Evolutionary conservation across 1,139 yeast species (phyloP), one percentile per base, ranked within the genome.

Genomic region (Blastobotrys indianensis): DNA sequence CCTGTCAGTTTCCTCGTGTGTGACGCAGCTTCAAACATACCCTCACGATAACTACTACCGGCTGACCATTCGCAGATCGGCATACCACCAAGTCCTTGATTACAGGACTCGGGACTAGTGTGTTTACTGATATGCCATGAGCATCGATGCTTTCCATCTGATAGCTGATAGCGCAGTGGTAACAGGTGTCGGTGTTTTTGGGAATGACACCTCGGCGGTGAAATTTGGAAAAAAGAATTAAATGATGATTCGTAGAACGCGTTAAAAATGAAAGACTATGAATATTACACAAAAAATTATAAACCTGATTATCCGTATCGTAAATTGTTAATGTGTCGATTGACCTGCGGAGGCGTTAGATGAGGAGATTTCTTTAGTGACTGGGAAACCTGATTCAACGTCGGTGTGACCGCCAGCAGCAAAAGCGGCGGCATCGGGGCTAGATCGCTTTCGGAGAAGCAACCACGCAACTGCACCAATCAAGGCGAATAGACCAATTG

Each of bases 401-500:
- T n/a, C 31, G 29, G 38, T n/a, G n/a, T n/a, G n/a, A n/a, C n/a
- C n/a, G n/a, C n/a, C n/a, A n/a, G n/a, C 25, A 7, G 25, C 7
- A 6, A 6, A 15, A 11, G 38, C 16, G 4, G 29, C 6, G 23
- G 38, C 37, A 34, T 30, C 12, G 17, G 13, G 33, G n/a, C n/a
- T n/a, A 6, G 23, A 8, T 23, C 41, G 34, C 39, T 44, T 44
- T 38, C 47, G 40, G 15, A 46, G 44, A 12, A 45, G 12, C 33
- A 51, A 42, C 44, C 29, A 51, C 29, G 44, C 47, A 6, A 39
- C 17, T 13, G 48, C 51, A 37, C 56, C 64, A 17, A 44, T 48
- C 30, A 58, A 37, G 16, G 63, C 51, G 51, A 69, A 53, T 4
- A 68, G 74, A 46, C 69, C 72, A 44, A 72, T 56, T 20, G 75